Evolutionary conservation across 257 asterid species (phyloP).

Genomic region (Verbena officinalis): DNA sequence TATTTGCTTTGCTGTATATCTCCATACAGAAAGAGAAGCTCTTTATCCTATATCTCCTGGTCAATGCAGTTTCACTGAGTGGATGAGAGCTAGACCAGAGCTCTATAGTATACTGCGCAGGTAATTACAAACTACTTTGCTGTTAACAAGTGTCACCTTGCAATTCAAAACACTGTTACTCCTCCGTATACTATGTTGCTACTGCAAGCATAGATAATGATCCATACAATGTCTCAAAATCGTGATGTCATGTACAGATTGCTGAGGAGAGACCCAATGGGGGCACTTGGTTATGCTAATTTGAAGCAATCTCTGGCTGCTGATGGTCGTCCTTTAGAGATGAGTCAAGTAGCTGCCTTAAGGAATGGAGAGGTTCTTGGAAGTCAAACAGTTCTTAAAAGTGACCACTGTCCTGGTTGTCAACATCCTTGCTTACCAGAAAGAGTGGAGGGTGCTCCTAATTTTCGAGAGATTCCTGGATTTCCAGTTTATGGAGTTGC

Average conservation of each 20-base stretch:
- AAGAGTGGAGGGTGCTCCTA: conserved; percentile 97
- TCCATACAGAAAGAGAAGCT: conserved; percentile 80
- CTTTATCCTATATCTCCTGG: conserved; percentile 58
- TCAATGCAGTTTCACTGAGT: conserved; percentile 81
- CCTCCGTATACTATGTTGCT: conserved; percentile 17
- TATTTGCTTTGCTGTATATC: conserved; percentile 95
- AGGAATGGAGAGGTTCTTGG: conserved; percentile 98
- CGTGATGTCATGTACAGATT: conserved; percentile 55
- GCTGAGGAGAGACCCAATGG: conserved; percentile 97
- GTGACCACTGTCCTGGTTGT: conserved; percentile 98
- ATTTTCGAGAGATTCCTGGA: conserved; percentile 92
- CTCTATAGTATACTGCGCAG: conserved; percentile 93
- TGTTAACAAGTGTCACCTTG: conserved; percentile 19
- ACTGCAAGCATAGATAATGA: conserved; percentile 18
- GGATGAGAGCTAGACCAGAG: conserved; percentile 99
- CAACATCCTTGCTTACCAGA: conserved; percentile 86
- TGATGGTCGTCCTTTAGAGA: conserved; percentile 75
- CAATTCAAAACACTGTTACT: conserved; percentile 6
- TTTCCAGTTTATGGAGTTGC: conserved; percentile 99
- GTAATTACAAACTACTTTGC: conserved; percentile 43
- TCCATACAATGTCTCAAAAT: conserved; percentile 21
- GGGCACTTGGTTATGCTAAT: conserved; percentile 90
- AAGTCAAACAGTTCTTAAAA: conserved; percentile 96
- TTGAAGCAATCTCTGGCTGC: conserved; percentile 46
- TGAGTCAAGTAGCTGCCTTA: conserved; percentile 92